Percentiles rank a stretch among this genome's conserved stretches.
phyloP scores from a whole-genome alignment of 768 basidiomycete species.

The Tricholoma flavovirens region DNA sequence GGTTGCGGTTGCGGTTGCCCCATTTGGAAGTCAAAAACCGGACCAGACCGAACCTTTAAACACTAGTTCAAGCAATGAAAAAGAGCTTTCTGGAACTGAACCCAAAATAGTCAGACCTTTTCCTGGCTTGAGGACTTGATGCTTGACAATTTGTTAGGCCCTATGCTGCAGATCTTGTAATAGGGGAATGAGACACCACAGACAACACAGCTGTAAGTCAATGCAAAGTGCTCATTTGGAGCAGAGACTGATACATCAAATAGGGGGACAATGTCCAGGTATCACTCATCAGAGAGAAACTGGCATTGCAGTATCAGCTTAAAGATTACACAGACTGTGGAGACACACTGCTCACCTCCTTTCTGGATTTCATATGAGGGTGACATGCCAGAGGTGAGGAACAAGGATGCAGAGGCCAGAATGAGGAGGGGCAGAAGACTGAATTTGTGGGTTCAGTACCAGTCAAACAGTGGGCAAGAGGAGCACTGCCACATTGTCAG shows the following conservation, averaged over 20 bases:
- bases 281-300: background rate
- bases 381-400: background rate
- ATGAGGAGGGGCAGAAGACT: background rate
- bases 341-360: conserved; percentile 1
- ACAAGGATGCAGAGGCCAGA: background rate
- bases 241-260: background rate
- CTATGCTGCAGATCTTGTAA: background rate
- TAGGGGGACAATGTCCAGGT: background rate
- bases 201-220: background rate
- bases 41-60: too few relatives aligned
- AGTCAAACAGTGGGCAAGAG: background rate
- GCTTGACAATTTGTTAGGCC: background rate
- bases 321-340: conserved; percentile 17
- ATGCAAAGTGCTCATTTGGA: background rate
- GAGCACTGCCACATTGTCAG: background rate
- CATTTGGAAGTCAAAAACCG: too few relatives aligned
- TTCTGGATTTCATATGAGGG: conserved; percentile 18
- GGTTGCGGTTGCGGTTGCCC: too few relatives aligned
- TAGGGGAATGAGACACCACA: background rate
- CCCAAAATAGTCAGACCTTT: background rate
- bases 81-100: conserved; percentile 6
- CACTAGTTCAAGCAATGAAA: too few relatives aligned
- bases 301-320: conserved; percentile 14
- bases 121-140: background rate
- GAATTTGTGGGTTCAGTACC: background rate